phyloP scores from a whole-genome alignment of 306 rosid genomes.

The Ochetophila trinervis region DNA sequence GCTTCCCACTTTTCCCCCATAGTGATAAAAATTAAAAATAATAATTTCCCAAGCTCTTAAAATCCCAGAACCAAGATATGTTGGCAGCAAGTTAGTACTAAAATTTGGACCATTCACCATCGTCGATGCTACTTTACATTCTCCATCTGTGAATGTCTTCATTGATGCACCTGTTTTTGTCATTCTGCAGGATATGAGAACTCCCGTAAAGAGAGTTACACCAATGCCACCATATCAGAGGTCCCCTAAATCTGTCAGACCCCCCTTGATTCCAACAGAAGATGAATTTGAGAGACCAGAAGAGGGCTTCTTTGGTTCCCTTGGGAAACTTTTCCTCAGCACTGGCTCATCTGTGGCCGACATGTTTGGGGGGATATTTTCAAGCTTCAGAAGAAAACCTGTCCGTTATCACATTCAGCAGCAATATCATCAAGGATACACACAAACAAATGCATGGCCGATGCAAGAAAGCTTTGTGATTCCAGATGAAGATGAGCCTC shows the following conservation, averaged over 20 bases:
- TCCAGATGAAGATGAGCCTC: slow-evolving; percentile 90
- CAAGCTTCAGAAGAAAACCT: slow-evolving; percentile 67
- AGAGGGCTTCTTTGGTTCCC: slow-evolving; percentile 80
- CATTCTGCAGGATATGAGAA: slow-evolving; percentile 48
- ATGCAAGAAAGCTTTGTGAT: slow-evolving; percentile 90
- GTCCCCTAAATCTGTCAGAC: slow-evolving; percentile 67
- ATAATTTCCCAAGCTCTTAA: background rate
- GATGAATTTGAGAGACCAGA: slow-evolving; percentile 72
- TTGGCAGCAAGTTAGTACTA: background rate
- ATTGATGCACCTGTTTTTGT: background rate
- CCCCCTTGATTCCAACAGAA: slow-evolving; percentile 74
- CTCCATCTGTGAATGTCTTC: background rate
- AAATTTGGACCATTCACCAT: background rate
- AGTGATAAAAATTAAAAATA: no score
- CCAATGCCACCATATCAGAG: slow-evolving; percentile 54
- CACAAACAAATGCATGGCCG: slow-evolving; percentile 64
- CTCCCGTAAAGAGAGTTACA: slow-evolving; percentile 43
- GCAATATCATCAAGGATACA: slow-evolving; percentile 53
- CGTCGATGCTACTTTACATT: background rate
- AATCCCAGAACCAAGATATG: slow-evolving; percentile 5
- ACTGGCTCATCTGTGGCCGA: slow-evolving; percentile 66
- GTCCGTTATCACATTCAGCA: slow-evolving; percentile 54
- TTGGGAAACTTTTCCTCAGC: slow-evolving; percentile 73
- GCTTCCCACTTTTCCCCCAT: no score
- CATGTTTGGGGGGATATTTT: slow-evolving; percentile 55